Evolutionary conservation across 768 basidiomycete genomes (phyloP).

Genomic region (Rhodotorula kratochvilovae): DNA sequence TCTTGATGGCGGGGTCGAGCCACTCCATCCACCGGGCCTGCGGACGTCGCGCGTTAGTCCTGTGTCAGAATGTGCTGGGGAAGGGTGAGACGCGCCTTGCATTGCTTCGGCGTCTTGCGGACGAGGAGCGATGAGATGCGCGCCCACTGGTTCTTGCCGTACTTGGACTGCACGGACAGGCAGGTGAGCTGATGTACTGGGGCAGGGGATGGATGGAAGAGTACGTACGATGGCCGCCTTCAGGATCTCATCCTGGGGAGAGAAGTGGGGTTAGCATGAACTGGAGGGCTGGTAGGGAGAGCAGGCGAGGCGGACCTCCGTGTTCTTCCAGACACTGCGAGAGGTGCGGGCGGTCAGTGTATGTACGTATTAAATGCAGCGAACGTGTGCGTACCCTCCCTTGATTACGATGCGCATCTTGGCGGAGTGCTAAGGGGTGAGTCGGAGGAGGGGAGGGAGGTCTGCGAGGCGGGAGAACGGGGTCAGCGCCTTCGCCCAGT

Average conservation of each 20-base stretch:
- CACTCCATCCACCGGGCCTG: conserved; percentile 94
- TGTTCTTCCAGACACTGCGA: conserved; percentile 60
- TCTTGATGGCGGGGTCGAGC: conserved; percentile 98
- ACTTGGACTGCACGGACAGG: conserved; percentile 59
- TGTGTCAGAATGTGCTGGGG: neutral
- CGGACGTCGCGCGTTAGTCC: too few relatives aligned
- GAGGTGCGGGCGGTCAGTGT: accelerated
- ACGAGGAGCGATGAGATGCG: conserved; percentile 96
- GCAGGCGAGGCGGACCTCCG: conserved; percentile 52
- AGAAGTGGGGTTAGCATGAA: conserved; percentile 50
- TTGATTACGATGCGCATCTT: conserved; percentile 41
- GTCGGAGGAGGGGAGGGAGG: neutral
- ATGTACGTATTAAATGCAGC: too few relatives aligned
- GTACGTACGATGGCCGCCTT: conserved; percentile 75
- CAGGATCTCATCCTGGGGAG: conserved; percentile 90
- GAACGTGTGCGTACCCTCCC: conserved; percentile 3
- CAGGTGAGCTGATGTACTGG: neutral
- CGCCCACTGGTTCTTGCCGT: conserved; percentile 97
- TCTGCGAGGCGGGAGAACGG: neutral
- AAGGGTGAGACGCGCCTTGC: conserved; percentile 57
- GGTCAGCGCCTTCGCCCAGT: neutral
- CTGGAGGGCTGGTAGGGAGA: accelerated
- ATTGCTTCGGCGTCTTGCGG: conserved; percentile 98
- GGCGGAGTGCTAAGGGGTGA: neutral
- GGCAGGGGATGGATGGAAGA: neutral